Evolutionary conservation across 139 green algal genomes (phyloP).

Genomic region (Tetraselmis chui): DNA sequence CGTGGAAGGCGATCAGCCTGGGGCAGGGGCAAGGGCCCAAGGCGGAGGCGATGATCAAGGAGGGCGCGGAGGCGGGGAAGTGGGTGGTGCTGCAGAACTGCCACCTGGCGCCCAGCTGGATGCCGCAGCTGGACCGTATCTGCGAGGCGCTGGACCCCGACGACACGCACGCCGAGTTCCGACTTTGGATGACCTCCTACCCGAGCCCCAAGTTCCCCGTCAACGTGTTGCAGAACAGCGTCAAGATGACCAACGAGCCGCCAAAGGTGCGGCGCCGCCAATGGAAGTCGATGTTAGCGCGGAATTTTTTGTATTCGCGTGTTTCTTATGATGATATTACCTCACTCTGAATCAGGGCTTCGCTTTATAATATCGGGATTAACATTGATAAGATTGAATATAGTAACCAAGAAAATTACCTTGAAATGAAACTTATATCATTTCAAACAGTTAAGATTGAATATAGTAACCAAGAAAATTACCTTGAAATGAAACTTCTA

Average conservation of each 20-base stretch:
- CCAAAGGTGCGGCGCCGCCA: slow-evolving; percentile 15
- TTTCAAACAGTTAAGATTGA: too few species aligned
- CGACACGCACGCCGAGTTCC: slow-evolving; percentile 23
- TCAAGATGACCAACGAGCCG: slow-evolving; percentile 70
- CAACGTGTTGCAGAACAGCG: slow-evolving; percentile 56
- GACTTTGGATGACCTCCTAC: slow-evolving; percentile 73
- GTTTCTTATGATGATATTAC: too few species aligned
- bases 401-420: too few species aligned
- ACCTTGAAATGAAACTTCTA: too few species aligned
- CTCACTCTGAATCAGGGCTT: too few species aligned
- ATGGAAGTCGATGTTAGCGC: too few species aligned
- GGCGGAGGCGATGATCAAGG: slow-evolving; percentile 49
- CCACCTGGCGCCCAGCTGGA: slow-evolving; percentile 62
- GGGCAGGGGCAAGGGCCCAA: slow-evolving; percentile 73
- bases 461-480: too few species aligned
- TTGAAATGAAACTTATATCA: too few species aligned
- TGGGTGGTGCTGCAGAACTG: slow-evolving; percentile 81
- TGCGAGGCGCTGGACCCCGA: slow-evolving; percentile 59
- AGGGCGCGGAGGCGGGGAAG: slow-evolving; percentile 52
- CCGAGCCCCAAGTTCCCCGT: slow-evolving; percentile 62
- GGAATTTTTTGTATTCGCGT: too few species aligned
- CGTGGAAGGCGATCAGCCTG: slow-evolving; percentile 58
- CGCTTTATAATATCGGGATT: too few species aligned
- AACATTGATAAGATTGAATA: too few species aligned
- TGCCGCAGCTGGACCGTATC: slow-evolving; percentile 65